Conservation (phyloP, 2,329 filamentous ascomycete species). For the Sporothrix schenckii region DNA sequence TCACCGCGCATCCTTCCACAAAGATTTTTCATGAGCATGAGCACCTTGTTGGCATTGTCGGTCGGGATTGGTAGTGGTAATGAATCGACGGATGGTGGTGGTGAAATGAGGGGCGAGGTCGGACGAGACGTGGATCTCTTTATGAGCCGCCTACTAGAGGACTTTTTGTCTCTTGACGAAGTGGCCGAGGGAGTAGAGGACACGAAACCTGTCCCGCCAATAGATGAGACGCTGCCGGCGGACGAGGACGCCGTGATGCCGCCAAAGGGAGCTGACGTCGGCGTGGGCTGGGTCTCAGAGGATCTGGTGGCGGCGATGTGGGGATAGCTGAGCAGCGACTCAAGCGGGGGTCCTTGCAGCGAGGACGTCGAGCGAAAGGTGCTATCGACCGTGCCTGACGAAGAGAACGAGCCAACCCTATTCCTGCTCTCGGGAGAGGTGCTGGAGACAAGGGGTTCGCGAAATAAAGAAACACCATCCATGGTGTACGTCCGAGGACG, state of each 20-base stretch:
- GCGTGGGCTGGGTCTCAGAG: conserved; percentile 45
- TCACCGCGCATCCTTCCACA: conserved; percentile 80
- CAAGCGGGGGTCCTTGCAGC: conserved; percentile 48
- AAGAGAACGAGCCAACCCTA: conserved; percentile 71
- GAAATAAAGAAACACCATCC: conserved; percentile 53
- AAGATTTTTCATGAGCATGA: conserved; percentile 75
- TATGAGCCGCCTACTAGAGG: conserved; percentile 53
- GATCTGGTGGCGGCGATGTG: conserved; percentile 43
- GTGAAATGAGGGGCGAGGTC: conserved; percentile 58
- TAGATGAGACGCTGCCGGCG: conserved; percentile 28
- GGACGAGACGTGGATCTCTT: conserved; percentile 62
- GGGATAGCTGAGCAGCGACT: conserved; percentile 49
- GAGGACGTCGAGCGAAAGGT: conserved; percentile 41
- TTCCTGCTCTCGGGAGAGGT: conserved; percentile 58
- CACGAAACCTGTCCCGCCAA: conserved; percentile 12
- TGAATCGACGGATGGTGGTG: conserved; percentile 62
- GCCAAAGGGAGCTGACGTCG: conserved; percentile 31
- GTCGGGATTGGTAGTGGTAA: conserved; percentile 63
- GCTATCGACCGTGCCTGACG: conserved; percentile 60
- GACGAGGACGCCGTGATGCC: conserved; percentile 33
- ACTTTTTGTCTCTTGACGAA: conserved; percentile 49
- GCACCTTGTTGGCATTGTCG: conserved; percentile 70
- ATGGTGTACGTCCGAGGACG: conserved; percentile 62
- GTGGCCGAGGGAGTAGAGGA: background rate
- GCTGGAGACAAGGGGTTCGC: conserved; percentile 49